Evolutionary conservation across 1,284 basidiomycete genomes (phyloP), one percentile per base, ranked within the genome.

Genomic region (Trametes hirsuta): DNA sequence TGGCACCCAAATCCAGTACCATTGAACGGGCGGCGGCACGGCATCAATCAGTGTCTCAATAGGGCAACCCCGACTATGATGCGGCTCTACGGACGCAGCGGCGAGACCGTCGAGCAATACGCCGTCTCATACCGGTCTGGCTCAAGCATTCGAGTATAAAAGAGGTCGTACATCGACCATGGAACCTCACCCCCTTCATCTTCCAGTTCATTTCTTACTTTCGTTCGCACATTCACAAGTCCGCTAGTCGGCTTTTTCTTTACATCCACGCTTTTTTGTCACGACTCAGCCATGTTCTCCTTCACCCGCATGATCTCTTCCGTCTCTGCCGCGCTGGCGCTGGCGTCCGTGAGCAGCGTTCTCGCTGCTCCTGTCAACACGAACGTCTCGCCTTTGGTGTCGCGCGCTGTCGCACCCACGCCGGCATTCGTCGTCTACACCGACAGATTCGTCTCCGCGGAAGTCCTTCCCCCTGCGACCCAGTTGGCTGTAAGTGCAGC

Each of bases 391-490:
- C 55, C 58, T 34, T 47, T 59, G 18, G 56, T 49, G 14, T 42
- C 56, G 21, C 61, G 61, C 24, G 47, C 50, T 30, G 45, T 47
- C 6, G 37, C 35, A n/a, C 58, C 63, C 15, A 64, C 50, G 56
- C 59, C 63, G 46, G 63, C 63, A 24, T 64, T 64, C 53, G 63
- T 64, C 53, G 42, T 64, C 53, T 64, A 64, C 59, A 59, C 59
- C 36, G 63, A 64, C 53, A 40, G 40, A n/a, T 64, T 64, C 34
- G 46, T 64, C 8, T 58, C 59, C 11, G 59, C 55, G 42, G 56
- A 64, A 35, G 53, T 64, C 12, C 56, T 64, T 6, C 63, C 63
- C 18, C 50, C 59, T 2, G 59, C 48, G 15, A n/a, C 39, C 22
- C 35, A 55, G 35, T 24, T 64, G 24, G 54, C 50, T 21, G 58